These are phyloP conservation scores for Arachis hypogaea DNA, from an alignment of 306 rosid genomes.

Conservation along the genomic window DNA sequence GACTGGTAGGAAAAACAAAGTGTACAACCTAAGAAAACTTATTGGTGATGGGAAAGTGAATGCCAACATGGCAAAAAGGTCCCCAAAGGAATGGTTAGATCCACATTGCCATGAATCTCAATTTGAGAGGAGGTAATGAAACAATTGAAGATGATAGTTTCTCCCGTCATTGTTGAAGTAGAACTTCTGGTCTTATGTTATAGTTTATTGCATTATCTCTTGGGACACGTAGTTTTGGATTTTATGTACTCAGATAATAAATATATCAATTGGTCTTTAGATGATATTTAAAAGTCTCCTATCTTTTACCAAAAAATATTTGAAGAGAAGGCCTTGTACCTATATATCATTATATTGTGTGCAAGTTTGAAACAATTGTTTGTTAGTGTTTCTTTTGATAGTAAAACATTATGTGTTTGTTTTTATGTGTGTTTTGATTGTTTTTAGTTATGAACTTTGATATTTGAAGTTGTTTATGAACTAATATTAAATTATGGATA, in stretches of 20 bases:
- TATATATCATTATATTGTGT: no score
- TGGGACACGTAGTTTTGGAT: conserved; percentile 14
- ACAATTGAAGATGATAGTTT: conserved; percentile 37
- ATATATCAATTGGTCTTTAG: no score
- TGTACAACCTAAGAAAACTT: conserved; percentile 77
- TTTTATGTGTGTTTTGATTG: no score
- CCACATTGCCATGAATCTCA: conserved; percentile 93
- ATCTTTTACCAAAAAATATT: no score
- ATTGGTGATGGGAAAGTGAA: conserved; percentile 70
- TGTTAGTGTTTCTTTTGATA: no score
- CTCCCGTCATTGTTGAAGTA: conserved; percentile 22
- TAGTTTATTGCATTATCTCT: conserved; percentile 29
- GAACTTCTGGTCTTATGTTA: conserved; percentile 18
- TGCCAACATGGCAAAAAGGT: conserved; percentile 51
- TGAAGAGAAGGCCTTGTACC: no score
- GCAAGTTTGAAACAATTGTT: no score
- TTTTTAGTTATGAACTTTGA: no score
- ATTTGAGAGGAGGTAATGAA: conserved; percentile 68
- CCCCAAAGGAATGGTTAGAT: conserved; percentile 88
- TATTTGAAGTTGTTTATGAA: no score
- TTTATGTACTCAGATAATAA: conserved; percentile 42
- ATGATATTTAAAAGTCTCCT: no score
- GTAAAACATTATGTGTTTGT: no score
- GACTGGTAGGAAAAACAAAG: conserved; percentile 79
- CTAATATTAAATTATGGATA: no score